These are phyloP conservation scores for Agaricus sinodeliciosus DNA, from an alignment of 768 basidiomycete species.

Conservation along the genomic window DNA sequence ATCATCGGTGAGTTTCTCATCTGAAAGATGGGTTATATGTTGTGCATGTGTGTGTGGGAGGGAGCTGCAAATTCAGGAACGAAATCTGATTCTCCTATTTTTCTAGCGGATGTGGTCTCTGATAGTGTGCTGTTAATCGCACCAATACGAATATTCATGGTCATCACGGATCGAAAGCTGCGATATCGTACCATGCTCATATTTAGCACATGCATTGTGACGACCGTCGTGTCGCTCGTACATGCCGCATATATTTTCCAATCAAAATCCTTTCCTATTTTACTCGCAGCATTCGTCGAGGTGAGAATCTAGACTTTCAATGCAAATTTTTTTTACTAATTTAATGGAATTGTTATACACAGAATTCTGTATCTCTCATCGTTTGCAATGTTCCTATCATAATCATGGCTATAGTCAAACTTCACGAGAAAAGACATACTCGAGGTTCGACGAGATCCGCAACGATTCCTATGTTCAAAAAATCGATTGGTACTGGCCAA, in stretches of 20 bases:
- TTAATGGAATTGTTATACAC: background rate
- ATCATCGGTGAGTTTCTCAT: background rate
- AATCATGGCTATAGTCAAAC: background rate
- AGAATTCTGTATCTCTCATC: background rate
- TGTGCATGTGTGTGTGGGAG: no score
- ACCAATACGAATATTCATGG: conserved; percentile 39
- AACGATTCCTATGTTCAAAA: no score
- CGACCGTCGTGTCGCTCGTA: conserved; percentile 38
- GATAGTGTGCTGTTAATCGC: conserved; percentile 39
- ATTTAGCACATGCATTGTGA: conserved; percentile 47
- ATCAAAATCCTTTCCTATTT: conserved; percentile 21
- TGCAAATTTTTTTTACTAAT: background rate
- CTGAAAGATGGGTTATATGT: background rate
- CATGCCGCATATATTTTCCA: conserved; percentile 37
- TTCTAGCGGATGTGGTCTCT: conserved; percentile 40
- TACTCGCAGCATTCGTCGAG: conserved; percentile 38
- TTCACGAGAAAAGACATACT: background rate
- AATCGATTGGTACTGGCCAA: no score
- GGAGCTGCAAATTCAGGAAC: no score
- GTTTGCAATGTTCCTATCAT: background rate
- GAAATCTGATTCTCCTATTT: background rate
- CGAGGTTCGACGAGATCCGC: no score
- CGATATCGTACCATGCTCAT: conserved; percentile 38
- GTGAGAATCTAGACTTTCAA: conserved; percentile 14
- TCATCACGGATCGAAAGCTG: conserved; percentile 29